These are phyloP conservation scores for Phyllachora maydis DNA, from an alignment of 2,329 filamentous ascomycete species.

Conservation along the genomic window DNA sequence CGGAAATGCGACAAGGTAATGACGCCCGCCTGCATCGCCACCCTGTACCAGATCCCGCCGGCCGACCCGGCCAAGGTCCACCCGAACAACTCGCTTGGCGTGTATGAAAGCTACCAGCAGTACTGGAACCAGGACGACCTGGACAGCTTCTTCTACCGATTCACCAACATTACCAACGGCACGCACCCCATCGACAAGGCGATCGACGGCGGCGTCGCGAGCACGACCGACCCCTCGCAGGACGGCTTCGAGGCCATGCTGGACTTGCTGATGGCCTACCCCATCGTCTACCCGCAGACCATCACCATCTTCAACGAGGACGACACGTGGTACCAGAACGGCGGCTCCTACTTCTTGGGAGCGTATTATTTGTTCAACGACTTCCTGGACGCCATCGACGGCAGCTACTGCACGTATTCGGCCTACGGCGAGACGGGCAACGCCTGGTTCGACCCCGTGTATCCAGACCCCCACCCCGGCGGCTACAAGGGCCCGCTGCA, in stretches of 20 bases:
- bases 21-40: background rate
- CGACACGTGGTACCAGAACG: constrained; percentile 9
- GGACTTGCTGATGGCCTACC: constrained; percentile 18
- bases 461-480: constrained; percentile 20
- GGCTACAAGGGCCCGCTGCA: constrained; percentile 22
- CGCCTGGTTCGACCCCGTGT: constrained; percentile 20
- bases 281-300: constrained; percentile 20
- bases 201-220: constrained; percentile 24
- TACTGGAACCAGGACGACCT: constrained; percentile 28
- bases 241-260: constrained; percentile 8
- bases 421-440: constrained; percentile 18
- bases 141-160: constrained; percentile 22
- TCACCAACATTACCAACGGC: constrained; percentile 18
- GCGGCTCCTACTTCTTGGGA: too few relatives aligned
- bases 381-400: constrained; percentile 28
- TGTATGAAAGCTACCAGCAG: constrained; percentile 29
- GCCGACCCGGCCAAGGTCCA: too few relatives aligned
- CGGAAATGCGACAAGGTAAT: background rate
- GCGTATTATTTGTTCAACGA: too few relatives aligned
- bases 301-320: constrained; percentile 9
- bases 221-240: constrained; percentile 9
- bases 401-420: constrained; percentile 24
- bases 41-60: background rate
- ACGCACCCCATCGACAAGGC: constrained; percentile 20
- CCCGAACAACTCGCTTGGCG: constrained; percentile 24